Evolutionary conservation across 768 basidiomycete genomes (phyloP).

Genomic region (Daedaleopsis sinensis): DNA sequence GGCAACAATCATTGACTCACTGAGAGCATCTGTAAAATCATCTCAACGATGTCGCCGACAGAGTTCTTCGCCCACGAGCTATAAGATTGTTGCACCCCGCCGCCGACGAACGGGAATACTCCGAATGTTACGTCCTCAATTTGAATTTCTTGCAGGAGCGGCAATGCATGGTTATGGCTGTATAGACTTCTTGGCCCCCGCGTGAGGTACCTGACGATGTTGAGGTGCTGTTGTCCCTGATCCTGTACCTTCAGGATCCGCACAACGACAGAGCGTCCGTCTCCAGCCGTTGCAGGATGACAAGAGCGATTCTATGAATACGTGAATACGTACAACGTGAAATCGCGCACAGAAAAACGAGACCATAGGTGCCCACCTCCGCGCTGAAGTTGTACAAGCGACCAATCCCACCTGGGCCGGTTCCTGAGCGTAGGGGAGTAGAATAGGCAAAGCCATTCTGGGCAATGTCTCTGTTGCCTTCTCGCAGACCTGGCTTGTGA

Average conservation of each 20-base stretch:
- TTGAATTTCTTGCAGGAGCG: slow-evolving; percentile 29
- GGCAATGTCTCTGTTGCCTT: not conserved
- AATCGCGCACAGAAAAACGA: not conserved
- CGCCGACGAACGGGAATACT: slow-evolving; percentile 31
- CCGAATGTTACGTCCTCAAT: slow-evolving; percentile 34
- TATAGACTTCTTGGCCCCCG: slow-evolving; percentile 12
- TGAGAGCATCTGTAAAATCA: slow-evolving; percentile 35
- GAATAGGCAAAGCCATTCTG: not conserved
- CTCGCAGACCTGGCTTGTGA: not conserved
- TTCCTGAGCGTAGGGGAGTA: not conserved
- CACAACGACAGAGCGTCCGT: slow-evolving; percentile 10
- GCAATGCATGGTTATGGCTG: slow-evolving; percentile 32
- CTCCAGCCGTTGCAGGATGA: not conserved
- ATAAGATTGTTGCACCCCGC: slow-evolving; percentile 10
- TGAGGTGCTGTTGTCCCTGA: slow-evolving; percentile 10
- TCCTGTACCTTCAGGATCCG: slow-evolving; percentile 3
- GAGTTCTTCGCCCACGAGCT: slow-evolving; percentile 33
- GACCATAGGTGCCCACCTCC: not conserved
- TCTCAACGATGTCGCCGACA: slow-evolving; percentile 34
- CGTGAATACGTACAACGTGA: not conserved
- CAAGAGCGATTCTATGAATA: not conserved
- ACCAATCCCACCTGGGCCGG: not conserved
- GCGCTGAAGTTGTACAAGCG: not conserved
- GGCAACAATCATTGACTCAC: not conserved
- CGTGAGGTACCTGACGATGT: slow-evolving; percentile 27